phyloP scores from a whole-genome alignment of 345 rosid genomes.

The Clausena lansium region DNA sequence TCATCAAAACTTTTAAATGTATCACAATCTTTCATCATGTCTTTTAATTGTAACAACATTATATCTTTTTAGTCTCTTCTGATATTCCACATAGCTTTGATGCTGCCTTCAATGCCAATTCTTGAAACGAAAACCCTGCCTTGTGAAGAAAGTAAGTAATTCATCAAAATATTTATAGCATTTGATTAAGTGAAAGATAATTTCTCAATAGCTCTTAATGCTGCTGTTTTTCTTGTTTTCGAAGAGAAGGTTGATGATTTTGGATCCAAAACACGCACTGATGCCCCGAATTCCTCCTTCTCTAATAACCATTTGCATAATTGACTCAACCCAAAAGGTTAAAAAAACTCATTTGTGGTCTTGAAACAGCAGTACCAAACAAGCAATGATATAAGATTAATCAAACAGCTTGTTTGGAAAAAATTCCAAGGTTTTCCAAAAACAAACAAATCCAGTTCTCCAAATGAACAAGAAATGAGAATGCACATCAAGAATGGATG shows the following conservation, averaged over 20 bases:
- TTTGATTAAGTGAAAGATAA: constrained; percentile 51
- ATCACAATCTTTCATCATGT: too few species aligned
- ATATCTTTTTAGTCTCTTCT: constrained; percentile 51
- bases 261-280: constrained; percentile 61
- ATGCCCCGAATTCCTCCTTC: constrained; percentile 63
- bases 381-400: too few species aligned
- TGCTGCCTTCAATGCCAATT: constrained; percentile 65
- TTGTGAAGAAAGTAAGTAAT: constrained; percentile 44
- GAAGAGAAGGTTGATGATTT: constrained; percentile 33
- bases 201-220: constrained; percentile 68
- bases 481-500: too few species aligned
- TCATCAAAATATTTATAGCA: constrained; percentile 40
- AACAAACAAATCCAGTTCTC: not conserved
- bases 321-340: constrained; percentile 42
- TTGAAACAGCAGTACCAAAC: too few species aligned
- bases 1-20: too few species aligned
- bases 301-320: constrained; percentile 46
- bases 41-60: too few species aligned
- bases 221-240: constrained; percentile 50
- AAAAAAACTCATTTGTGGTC: too few species aligned
- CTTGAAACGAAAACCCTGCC: constrained; percentile 73
- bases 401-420: too few species aligned
- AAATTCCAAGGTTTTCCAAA: not conserved
- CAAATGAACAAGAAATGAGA: too few species aligned
- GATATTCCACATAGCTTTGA: constrained; percentile 52